Evolutionary conservation across 202 grass and related monocot genomes (phyloP).

Genomic region (Saccharum hybrid): DNA sequence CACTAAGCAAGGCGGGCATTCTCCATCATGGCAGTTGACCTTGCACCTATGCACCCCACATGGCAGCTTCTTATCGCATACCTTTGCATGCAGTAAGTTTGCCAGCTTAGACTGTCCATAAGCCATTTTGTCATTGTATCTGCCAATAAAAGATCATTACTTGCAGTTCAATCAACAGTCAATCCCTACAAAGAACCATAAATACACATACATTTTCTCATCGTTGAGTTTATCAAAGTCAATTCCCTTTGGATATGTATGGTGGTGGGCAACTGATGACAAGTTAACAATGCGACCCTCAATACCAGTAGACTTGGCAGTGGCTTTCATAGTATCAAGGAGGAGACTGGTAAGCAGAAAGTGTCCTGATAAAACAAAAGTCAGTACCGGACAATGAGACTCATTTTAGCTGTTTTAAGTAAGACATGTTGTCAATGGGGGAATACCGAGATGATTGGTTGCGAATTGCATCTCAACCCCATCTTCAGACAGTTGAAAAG

Average conservation of each 20-base stretch:
- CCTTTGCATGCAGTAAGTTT: conserved; percentile 84
- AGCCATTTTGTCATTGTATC: conserved; percentile 90
- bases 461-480: conserved; percentile 91
- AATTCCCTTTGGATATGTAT: conserved; percentile 81
- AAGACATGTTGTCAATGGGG: conserved; percentile 22
- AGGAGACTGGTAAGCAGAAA: conserved; percentile 94
- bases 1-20: conserved; percentile 71
- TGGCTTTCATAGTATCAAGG: conserved; percentile 91
- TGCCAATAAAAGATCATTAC: conserved; percentile 49
- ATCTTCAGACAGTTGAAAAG: conserved; percentile 88
- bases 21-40: conserved; percentile 72
- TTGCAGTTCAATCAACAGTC: conserved; percentile 39
- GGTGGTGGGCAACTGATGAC: conserved; percentile 82
- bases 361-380: conserved; percentile 60
- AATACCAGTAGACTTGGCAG: conserved; percentile 67
- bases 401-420: conserved; percentile 14
- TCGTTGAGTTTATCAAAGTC: conserved; percentile 78
- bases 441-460: conserved; percentile 94
- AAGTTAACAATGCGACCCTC: conserved; percentile 93
- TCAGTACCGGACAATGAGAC: conserved; percentile 28
- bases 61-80: conserved; percentile 73
- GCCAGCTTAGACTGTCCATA: conserved; percentile 98
- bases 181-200: conserved; percentile 14
- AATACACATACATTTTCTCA: conserved; percentile 55
- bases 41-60: conserved; percentile 78